Base-by-base conservation (phyloP, 768 basidiomycete species). In the Lenzites betulinus region DNA sequence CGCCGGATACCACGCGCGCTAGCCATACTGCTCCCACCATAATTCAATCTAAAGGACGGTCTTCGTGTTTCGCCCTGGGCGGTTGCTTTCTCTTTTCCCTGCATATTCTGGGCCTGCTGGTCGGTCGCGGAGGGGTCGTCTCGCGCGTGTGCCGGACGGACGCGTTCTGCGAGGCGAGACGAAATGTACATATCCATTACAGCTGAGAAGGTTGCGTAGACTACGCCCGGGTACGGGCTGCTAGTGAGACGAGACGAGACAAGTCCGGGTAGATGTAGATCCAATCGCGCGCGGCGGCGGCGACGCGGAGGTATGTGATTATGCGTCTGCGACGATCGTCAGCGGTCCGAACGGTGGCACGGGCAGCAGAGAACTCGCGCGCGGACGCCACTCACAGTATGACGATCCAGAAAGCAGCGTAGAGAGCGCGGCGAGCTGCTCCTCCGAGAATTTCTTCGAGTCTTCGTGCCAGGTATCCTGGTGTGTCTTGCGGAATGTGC, bases 381-480 rank as follows among this genome's bases (percentile, higher is more conserved):
- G 30, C 30, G 4, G 13, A 25, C 6, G 44, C 15, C 18, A 75
- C 87, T 65, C 62, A 89, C 89, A 92, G 71, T 92, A 92, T 15
- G 89, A 90, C 20, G 91, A 93, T 18, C 93, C 93, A 16, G 89
- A 89, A 26, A 95, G 77, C 57, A 94, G 78, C n/a, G 90, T 91
- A 7, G 90, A 92, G 66, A 95, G 77, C 9, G 90, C 87, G 18
- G 83, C 82, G 22, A 94, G 77, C 73, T 96, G 93, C 59, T 95
- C 91, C 51, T 94, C 89, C 25, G 87, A 81, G 73, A 97, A 97
- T 54, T 86, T 83, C 70, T 89, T 88, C 57, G 86, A 87, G 73
- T 96, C 93, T 74, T 91, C 89, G 63, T 91, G 88, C 92, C 92
- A 93, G 15, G 90, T 93, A 75, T 94, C 92, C 71, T 90, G 87